phyloP scores from a whole-genome alignment of 352 stramenopile species.

The Blastocystis sp. region DNA sequence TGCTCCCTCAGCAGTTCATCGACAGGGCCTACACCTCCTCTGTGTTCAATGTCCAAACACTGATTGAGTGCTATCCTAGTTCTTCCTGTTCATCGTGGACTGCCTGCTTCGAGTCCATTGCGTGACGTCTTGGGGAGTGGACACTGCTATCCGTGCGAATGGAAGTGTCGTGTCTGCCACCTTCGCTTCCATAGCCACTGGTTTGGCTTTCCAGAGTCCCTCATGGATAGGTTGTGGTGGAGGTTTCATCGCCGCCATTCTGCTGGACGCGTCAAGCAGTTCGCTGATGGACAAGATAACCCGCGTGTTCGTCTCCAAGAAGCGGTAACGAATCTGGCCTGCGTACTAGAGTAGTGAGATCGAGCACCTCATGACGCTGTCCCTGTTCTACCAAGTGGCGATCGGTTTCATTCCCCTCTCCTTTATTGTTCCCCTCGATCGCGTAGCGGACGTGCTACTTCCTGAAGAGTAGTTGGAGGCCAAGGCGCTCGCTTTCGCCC shows the following conservation, averaged over 20 bases:
- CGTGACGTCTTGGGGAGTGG: conserved; percentile 43
- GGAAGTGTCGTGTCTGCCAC: conserved; percentile 32
- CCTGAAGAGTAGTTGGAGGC: not conserved
- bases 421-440: not conserved
- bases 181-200: conserved; percentile 44
- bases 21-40: not conserved
- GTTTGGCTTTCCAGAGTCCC: not conserved
- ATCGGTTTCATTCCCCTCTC: conserved; percentile 42
- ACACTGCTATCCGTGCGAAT: not conserved
- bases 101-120: conserved; percentile 22
- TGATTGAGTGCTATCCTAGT: not conserved
- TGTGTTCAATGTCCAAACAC: not conserved
- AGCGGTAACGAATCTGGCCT: not conserved
- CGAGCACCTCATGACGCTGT: conserved; percentile 38
- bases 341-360: conserved; percentile 1
- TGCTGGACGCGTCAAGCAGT: not conserved
- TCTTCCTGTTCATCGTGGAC: not conserved
- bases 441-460: not conserved
- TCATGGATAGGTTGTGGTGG: conserved; percentile 7
- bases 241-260: not conserved
- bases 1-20: not conserved
- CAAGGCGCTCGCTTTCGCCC: not conserved
- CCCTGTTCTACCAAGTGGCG: conserved; percentile 20
- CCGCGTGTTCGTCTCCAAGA: not conserved
- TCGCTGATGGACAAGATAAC: conserved; percentile 26